Percentiles rank a stretch among this genome's conserved stretches.
phyloP scores from a whole-genome alignment of 768 basidiomycete genomes.

The Antrodiella citrinella region DNA sequence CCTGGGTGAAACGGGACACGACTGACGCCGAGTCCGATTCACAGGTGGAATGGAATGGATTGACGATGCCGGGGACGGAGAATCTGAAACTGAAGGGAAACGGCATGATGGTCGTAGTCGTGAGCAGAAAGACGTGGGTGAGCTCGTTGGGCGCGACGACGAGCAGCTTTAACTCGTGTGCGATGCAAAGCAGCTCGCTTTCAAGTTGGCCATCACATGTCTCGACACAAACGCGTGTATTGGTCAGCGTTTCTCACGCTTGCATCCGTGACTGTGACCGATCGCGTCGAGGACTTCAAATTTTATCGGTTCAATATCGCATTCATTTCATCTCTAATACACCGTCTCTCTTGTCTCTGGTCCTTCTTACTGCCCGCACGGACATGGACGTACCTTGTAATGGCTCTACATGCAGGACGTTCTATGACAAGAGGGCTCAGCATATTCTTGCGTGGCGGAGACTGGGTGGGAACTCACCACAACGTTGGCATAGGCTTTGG shows the following conservation, averaged over 20 bases:
- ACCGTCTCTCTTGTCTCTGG: too few species aligned
- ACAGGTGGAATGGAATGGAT: constrained; percentile 43
- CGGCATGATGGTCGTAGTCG: constrained; percentile 13
- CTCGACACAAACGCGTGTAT: background rate
- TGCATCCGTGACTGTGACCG: background rate
- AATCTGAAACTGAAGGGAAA: constrained; percentile 73
- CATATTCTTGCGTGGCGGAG: too few species aligned
- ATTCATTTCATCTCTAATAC: too few species aligned
- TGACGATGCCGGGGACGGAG: constrained; percentile 53
- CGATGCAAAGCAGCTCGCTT: background rate
- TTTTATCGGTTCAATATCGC: too few species aligned
- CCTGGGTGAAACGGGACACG: constrained; percentile 15
- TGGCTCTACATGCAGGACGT: too few species aligned
- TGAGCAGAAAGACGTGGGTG: constrained; percentile 1
- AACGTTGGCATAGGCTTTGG: too few species aligned
- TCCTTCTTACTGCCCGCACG: too few species aligned
- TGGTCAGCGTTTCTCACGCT: background rate
- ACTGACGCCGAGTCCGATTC: constrained; percentile 10
- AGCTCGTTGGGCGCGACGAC: background rate
- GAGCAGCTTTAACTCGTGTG: background rate
- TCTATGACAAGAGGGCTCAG: too few species aligned
- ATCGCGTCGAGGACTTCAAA: too few species aligned
- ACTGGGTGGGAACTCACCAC: too few species aligned
- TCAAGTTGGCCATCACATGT: background rate
- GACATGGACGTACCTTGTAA: too few species aligned